Percentiles rank a stretch among this genome's conserved stretches.
Evolutionary conservation across 2,329 filamentous ascomycete genomes (phyloP).

Genomic region (Colletotrichum neosansevieriae): DNA sequence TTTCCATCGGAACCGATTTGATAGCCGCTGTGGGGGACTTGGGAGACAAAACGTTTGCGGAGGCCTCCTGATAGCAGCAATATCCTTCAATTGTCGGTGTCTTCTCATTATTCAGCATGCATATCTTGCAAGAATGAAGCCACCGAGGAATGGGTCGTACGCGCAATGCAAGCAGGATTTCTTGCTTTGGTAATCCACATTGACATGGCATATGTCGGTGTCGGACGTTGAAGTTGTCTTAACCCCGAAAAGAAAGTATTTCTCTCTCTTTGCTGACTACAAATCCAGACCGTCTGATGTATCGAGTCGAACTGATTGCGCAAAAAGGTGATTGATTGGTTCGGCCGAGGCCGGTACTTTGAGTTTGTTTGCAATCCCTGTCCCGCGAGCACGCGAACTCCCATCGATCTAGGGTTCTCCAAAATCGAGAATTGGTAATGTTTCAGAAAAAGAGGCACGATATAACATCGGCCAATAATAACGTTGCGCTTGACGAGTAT

Average conservation of each 20-base stretch:
- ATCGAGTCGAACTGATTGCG: constrained; percentile 16
- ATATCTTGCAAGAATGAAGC: constrained; percentile 27
- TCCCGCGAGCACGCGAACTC: constrained; percentile 1
- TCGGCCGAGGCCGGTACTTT: constrained; percentile 12
- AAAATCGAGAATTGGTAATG: constrained; percentile 1
- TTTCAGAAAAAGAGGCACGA: constrained; percentile 11
- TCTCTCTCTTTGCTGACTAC: constrained; percentile 9
- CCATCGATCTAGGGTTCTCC: background rate
- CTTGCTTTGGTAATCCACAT: constrained; percentile 20
- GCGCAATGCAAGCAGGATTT: constrained; percentile 30
- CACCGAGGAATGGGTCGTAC: constrained; percentile 23
- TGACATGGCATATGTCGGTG: constrained; percentile 12
- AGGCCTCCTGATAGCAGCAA: constrained; percentile 18
- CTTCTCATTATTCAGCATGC: constrained; percentile 27
- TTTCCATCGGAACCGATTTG: constrained; percentile 17
- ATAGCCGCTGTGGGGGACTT: constrained; percentile 3
- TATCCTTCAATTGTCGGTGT: background rate
- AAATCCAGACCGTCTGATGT: constrained; percentile 32
- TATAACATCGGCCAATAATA: background rate
- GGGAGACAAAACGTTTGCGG: background rate
- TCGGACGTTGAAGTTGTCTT: constrained; percentile 16
- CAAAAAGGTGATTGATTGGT: constrained; percentile 15
- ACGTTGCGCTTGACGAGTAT: background rate
- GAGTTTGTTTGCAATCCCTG: constrained; percentile 20
- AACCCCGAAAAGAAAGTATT: constrained; percentile 19